phyloP scores from a whole-genome alignment of 1,284 basidiomycete genomes.

The Butyriboletus appendiculatus region DNA sequence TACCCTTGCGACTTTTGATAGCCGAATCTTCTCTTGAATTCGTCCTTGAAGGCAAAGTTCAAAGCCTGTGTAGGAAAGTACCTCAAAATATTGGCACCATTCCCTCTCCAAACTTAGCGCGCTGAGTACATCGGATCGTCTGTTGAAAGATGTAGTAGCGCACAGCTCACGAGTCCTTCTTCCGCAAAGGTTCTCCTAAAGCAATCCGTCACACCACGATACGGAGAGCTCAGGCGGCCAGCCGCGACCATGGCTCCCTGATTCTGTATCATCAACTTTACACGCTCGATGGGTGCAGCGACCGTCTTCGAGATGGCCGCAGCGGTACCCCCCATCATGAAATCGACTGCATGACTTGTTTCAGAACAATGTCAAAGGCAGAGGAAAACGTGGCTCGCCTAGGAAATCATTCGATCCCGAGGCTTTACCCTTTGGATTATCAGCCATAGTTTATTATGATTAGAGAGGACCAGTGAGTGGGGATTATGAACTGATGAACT shows the following conservation, averaged over 20 bases:
- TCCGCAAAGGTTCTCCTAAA: constrained; percentile 54
- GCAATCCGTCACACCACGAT: constrained; percentile 63
- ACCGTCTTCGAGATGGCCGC: constrained; percentile 67
- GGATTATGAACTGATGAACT: constrained; percentile 7
- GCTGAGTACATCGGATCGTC: constrained; percentile 10
- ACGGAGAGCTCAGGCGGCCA: constrained; percentile 55
- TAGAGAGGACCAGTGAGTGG: constrained; percentile 25
- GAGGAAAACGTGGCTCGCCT: constrained; percentile 9
- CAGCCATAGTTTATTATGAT: constrained; percentile 9
- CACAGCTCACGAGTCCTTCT: constrained; percentile 51
- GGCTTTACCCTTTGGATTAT: constrained; percentile 4
- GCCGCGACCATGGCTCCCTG: constrained; percentile 59
- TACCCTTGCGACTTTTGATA: constrained; percentile 58
- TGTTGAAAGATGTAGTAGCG: constrained; percentile 16
- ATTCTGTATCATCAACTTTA: constrained; percentile 72
- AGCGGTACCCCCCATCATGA: constrained; percentile 52
- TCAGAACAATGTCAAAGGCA: background rate
- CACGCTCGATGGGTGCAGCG: constrained; percentile 74
- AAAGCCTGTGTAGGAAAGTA: constrained; percentile 70
- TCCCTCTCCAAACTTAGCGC: constrained; percentile 57
- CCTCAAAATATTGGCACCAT: constrained; percentile 63
- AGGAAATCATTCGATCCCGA: constrained; percentile 23
- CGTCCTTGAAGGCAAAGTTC: constrained; percentile 53
- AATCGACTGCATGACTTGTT: constrained; percentile 37
- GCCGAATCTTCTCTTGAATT: constrained; percentile 50